Percentiles rank a stretch among this genome's conserved stretches.
Conservation (phyloP, 2,329 filamentous ascomycete genomes). For the Juglanconis juglandina region DNA sequence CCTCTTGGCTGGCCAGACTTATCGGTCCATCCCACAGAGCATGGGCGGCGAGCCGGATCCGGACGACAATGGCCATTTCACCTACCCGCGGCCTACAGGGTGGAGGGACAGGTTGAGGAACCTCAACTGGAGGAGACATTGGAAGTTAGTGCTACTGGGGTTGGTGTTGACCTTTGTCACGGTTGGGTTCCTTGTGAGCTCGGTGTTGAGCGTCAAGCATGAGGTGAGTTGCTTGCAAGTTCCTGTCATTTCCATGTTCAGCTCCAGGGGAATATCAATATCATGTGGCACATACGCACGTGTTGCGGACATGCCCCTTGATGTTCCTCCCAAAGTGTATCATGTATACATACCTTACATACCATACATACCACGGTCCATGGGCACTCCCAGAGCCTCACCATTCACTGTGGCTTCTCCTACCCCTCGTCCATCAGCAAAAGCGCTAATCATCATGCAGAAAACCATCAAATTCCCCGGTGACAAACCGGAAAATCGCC, state of each 20-base stretch:
- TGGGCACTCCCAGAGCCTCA: not conserved
- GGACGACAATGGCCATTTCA: conserved; percentile 1
- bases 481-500: not conserved
- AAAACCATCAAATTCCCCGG: conserved; percentile 6
- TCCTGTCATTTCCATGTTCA: not conserved
- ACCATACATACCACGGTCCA: no score
- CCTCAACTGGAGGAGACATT: conserved; percentile 23
- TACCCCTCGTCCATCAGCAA: not conserved
- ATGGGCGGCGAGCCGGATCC: conserved; percentile 38
- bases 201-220: conserved; percentile 23
- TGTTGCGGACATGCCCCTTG: not conserved
- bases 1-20: conserved; percentile 33
- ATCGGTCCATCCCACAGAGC: conserved; percentile 10
- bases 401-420: not conserved
- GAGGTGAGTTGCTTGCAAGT: conserved; percentile 23
- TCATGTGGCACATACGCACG: no score
- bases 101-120: conserved; percentile 26
- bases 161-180: conserved; percentile 29
- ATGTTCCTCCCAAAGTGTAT: not conserved
- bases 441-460: conserved; percentile 9
- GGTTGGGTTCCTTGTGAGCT: conserved; percentile 28
- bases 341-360: no score
- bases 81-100: not conserved
- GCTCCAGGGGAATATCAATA: no score
- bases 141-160: conserved; percentile 25